Evolutionary conservation across 352 stramenopile species (phyloP).

Genomic region (Pythium plurisporium): DNA sequence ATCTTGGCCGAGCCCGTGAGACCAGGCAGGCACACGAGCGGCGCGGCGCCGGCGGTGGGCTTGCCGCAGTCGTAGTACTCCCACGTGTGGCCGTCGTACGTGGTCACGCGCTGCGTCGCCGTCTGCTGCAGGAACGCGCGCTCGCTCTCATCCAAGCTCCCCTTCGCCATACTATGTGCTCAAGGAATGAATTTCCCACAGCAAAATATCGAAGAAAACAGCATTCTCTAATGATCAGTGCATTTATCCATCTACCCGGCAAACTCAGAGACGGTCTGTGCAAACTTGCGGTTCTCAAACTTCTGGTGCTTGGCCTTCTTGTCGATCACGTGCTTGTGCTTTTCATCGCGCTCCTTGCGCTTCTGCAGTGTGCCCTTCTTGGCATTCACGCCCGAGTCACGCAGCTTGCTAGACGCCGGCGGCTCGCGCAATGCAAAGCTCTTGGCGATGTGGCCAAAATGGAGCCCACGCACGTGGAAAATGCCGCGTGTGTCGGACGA

Average conservation of each 20-base stretch:
- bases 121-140: conserved; percentile 55
- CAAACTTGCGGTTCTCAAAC: conserved; percentile 59
- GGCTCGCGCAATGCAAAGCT: conserved; percentile 89
- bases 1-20: conserved; percentile 42
- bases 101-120: conserved; percentile 63
- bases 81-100: conserved; percentile 74
- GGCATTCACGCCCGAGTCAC: conserved; percentile 63
- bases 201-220: conserved; percentile 7
- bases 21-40: conserved; percentile 65
- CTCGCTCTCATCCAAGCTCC: conserved; percentile 26
- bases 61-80: conserved; percentile 70
- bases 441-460: conserved; percentile 93
- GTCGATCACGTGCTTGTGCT: conserved; percentile 43
- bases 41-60: conserved; percentile 18
- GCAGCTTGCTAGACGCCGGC: conserved; percentile 74
- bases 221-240: no score
- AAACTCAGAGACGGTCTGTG: conserved; percentile 77
- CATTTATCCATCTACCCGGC: conserved; percentile 41
- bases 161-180: background rate
- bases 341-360: conserved; percentile 76
- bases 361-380: conserved; percentile 82
- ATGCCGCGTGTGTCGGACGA: conserved; percentile 87
- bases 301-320: conserved; percentile 60
- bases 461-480: conserved; percentile 91
- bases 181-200: background rate